Base-by-base conservation (phyloP, 306 rosid species). In the Trichosanthes truncata region DNA sequence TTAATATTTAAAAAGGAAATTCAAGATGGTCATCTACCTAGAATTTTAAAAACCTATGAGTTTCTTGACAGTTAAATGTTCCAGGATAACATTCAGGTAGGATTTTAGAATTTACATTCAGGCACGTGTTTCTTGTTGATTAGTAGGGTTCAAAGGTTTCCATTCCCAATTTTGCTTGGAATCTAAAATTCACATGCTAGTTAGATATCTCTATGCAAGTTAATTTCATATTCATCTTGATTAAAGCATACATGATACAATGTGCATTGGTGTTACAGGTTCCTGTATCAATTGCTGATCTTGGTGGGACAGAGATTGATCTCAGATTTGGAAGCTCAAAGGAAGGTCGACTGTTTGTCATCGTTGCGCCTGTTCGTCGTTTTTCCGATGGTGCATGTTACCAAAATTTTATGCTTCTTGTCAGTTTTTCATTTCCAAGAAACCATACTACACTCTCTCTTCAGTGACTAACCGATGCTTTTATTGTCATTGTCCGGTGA, bases 241-340 rank as follows among this genome's bases (percentile, higher is more conserved):
- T 43, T 46, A 71, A 45, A 25, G 77, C n/a, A 45, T 49, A 73
- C 13, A 59, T 75, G 77, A 80, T 71, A 78, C 75, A 52, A 61
- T 43, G 7, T 66, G 29, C 17, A 56, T 81, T 56, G 81, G 79
- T 82, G 84, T 81, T 18, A 82, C 84, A 95, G 99, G 97, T 91
- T 79, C 97, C 99, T 2, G 99, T 95, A 78, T 95, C 99, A 52
- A 95, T 95, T 85, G 99, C 99, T 20, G 99, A 95, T 88, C 97
- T 95, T n/a, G 99, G 99, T 65, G 99, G 99, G 83, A 95, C 99
- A 29, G 97, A 93, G 87, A 89, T 95, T 79, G 99, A 95, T 80
- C 89, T 95, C 84, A 91, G 99, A 85, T 93, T 95, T 40, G 90
- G 83, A 35, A 92, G 87, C 83, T 26, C 93, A 6, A 93, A 88